Evolutionary conservation across 495 filamentous ascomycete genomes (phyloP).

Genomic region (Hypoxylon intermedium): DNA sequence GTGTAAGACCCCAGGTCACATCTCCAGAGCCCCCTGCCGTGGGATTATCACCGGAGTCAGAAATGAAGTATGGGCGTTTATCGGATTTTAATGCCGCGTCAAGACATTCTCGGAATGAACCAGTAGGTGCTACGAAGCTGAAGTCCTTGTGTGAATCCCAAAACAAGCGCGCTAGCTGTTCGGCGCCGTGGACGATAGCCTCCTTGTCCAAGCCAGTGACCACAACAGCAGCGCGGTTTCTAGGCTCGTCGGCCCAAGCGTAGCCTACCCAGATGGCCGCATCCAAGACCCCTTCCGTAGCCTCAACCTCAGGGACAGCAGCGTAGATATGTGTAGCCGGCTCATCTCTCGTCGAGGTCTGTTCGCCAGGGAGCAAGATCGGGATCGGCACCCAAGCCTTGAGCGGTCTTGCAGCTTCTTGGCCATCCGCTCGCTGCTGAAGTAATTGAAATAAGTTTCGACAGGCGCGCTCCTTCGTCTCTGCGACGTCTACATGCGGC

Average conservation of each 20-base stretch:
- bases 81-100: slow-evolving; percentile 54
- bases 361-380: slow-evolving; percentile 63
- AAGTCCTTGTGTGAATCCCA: slow-evolving; percentile 60
- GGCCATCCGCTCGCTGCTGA: slow-evolving; percentile 20
- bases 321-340: slow-evolving; percentile 62
- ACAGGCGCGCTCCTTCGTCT: slow-evolving; percentile 64
- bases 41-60: slow-evolving; percentile 65
- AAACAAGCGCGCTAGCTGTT: slow-evolving; percentile 57
- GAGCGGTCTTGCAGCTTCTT: slow-evolving; percentile 46
- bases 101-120: slow-evolving; percentile 58
- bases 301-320: slow-evolving; percentile 55
- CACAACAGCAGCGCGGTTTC: slow-evolving; percentile 60
- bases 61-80: slow-evolving; percentile 63
- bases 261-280: slow-evolving; percentile 67
- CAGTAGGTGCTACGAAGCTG: slow-evolving; percentile 62
- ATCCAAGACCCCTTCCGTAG: slow-evolving; percentile 54
- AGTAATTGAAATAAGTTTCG: slow-evolving; percentile 58
- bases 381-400: slow-evolving; percentile 65
- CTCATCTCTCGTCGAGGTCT: slow-evolving; percentile 64
- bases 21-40: slow-evolving; percentile 65
- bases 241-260: slow-evolving; percentile 65
- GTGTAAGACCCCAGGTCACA: slow-evolving; percentile 60
- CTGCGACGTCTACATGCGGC: slow-evolving; percentile 58
- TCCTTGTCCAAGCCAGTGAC: slow-evolving; percentile 60
- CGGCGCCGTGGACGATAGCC: slow-evolving; percentile 47